Base-by-base conservation (phyloP, 306 rosid genomes). In the Trifolium dubium region DNA sequence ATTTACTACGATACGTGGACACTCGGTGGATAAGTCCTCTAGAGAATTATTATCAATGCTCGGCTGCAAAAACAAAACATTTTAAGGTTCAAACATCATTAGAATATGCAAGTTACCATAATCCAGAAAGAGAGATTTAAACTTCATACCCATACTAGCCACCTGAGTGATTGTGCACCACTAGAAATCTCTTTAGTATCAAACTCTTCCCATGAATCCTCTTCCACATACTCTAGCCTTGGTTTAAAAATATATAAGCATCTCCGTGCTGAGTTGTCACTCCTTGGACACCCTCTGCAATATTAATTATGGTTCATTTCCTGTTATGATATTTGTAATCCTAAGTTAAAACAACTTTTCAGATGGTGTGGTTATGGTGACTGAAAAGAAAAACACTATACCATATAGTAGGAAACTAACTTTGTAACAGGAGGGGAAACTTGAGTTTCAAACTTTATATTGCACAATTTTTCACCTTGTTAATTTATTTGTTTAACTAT, bases 201-300 rank as follows among this genome's bases (percentile, higher is more conserved):
- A 63, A 91, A 90, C 75, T 88, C 98, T 86, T 94, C 98, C 98
- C 98, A 94, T 23, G 97, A 91, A 62, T 94, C 97, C 73, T 81
- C 98, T 66, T 88, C 89, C 60, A 86, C 77, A 69, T 82, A 82
- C 41, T 88, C 88, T 77, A 94, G 81, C 76, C 81, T 85, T 14
- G 98, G 97, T 79, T 89, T 91, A 43, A 94, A 89, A 80, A 91
- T 77, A 71, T 81, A 84, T 83, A 91, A 84, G 89, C 95, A 91
- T 73, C 95, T 84, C 46, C 91, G 94, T 3, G 87, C 88, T 69
- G 92, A 85, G 69, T 64, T 55, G 71, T 89, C 89, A 50, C 97
- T 94, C 82, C 89, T 89, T 1, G 89, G 89, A 80, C 92, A 89
- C 73, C 97, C 98, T 85, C 96, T 94, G 97, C 91, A 89, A 85